Evolutionary conservation across 2,329 filamentous ascomycete species (phyloP).

Genomic region (Microthyrium microscopicum): DNA sequence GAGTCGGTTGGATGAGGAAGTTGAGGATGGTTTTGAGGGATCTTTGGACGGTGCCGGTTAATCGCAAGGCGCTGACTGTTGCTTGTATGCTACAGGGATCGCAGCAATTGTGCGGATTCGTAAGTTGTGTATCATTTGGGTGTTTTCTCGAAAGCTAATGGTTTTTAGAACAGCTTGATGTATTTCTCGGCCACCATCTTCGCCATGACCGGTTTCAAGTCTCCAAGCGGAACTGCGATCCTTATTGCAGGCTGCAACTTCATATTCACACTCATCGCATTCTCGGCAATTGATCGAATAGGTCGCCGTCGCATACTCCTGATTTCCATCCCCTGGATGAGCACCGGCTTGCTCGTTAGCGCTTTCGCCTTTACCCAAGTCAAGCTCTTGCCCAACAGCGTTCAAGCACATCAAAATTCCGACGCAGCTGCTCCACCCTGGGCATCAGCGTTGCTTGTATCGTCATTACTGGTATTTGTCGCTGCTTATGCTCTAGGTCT

Average conservation of each 20-base stretch:
- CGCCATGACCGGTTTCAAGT: slow-evolving; percentile 27
- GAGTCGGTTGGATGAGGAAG: slow-evolving; percentile 23
- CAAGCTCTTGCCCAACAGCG: slow-evolving; percentile 30
- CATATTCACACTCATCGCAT: slow-evolving; percentile 28
- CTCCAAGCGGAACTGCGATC: slow-evolving; percentile 27
- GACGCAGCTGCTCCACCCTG: too few species aligned
- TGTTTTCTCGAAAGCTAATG: background rate
- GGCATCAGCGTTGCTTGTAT: slow-evolving; percentile 46
- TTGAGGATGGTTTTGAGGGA: slow-evolving; percentile 40
- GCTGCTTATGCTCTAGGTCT: slow-evolving; percentile 73
- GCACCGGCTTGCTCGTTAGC: slow-evolving; percentile 51
- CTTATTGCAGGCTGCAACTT: slow-evolving; percentile 30
- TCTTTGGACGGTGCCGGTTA: slow-evolving; percentile 27
- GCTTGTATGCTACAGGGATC: slow-evolving; percentile 74
- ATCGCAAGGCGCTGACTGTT: slow-evolving; percentile 62
- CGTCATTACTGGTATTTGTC: slow-evolving; percentile 68
- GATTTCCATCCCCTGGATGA: slow-evolving; percentile 73
- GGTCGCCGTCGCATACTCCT: slow-evolving; percentile 48
- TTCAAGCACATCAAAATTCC: too few species aligned
- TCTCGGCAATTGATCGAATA: slow-evolving; percentile 26
- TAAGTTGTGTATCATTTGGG: slow-evolving; percentile 11
- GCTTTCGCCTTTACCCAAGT: slow-evolving; percentile 61
- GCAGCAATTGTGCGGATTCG: slow-evolving; percentile 62
- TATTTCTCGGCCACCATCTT: slow-evolving; percentile 33
- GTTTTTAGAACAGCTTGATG: slow-evolving; percentile 26